These are phyloP conservation scores for Lichtheimia corymbifera DNA, from an alignment of 371 early-diverging fungal species.

Conservation along the genomic window DNA sequence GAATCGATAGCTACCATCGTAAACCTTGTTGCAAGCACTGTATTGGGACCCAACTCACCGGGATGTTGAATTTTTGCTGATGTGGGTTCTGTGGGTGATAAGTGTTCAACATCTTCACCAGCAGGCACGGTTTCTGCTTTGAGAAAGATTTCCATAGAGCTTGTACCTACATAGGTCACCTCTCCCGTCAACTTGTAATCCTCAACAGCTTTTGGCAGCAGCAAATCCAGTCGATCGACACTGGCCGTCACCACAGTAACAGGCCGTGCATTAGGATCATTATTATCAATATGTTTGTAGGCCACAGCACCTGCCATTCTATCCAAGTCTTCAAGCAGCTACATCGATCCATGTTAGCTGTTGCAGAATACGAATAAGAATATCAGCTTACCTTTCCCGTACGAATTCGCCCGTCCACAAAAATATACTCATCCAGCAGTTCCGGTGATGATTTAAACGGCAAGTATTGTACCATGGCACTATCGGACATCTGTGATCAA, in stretches of 20 bases:
- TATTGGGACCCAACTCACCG: slow-evolving; percentile 37
- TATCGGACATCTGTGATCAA: slow-evolving; percentile 65
- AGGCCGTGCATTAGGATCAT: slow-evolving; percentile 54
- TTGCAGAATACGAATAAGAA: background rate
- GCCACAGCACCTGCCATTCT: slow-evolving; percentile 81
- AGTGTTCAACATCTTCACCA: background rate
- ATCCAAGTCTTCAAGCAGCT: slow-evolving; percentile 60
- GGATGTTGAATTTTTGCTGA: background rate
- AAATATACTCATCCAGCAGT: slow-evolving; percentile 82
- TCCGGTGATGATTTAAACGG: slow-evolving; percentile 77
- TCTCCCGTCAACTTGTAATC: slow-evolving; percentile 81
- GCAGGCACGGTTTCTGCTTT: slow-evolving; percentile 17
- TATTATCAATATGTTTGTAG: slow-evolving; percentile 70
- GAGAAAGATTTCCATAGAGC: slow-evolving; percentile 78
- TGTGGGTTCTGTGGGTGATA: slow-evolving; percentile 3
- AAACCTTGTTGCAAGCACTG: slow-evolving; percentile 79
- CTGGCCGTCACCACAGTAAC: slow-evolving; percentile 87
- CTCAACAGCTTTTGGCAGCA: slow-evolving; percentile 62
- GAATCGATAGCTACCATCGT: slow-evolving; percentile 92
- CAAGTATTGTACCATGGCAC: slow-evolving; percentile 76
- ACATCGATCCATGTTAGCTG: background rate
- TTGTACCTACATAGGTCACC: slow-evolving; percentile 84
- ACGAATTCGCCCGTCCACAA: slow-evolving; percentile 66
- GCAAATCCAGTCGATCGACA: slow-evolving; percentile 84
- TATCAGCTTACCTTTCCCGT: slow-evolving; percentile 49